Percentiles rank a stretch among this genome's conserved stretches.
phyloP scores from a whole-genome alignment of 2,329 filamentous ascomycete species.

The Colletotrichum somersetense region DNA sequence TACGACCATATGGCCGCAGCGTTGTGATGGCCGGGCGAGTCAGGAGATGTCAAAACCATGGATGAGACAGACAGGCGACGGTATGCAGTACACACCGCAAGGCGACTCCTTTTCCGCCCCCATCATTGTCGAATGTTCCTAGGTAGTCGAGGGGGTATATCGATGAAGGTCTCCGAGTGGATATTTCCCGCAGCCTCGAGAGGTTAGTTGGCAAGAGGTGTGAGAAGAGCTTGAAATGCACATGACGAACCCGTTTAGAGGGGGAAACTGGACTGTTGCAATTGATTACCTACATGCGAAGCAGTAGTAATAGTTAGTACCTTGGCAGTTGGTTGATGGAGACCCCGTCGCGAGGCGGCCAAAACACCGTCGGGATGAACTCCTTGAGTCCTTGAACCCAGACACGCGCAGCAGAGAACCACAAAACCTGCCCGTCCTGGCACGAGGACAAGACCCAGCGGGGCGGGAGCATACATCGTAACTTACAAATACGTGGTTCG shows the following conservation, averaged over 20 bases:
- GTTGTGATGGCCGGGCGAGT: conserved; percentile 27
- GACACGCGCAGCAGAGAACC: background rate
- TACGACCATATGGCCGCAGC: conserved; percentile 28
- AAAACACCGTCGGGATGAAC: background rate
- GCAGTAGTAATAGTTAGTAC: no score
- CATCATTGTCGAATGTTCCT: no score
- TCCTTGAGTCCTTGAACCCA: background rate
- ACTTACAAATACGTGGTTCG: no score
- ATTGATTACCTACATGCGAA: no score
- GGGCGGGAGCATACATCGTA: conserved; percentile 12
- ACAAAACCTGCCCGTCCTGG: no score
- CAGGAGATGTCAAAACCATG: conserved; percentile 22
- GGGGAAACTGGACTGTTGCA: background rate
- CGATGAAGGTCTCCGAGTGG: no score
- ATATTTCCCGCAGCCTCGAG: no score
- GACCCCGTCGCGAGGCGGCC: conserved; percentile 1
- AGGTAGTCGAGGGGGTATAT: no score
- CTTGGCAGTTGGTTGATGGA: background rate
- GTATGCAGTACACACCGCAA: no score
- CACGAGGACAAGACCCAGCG: background rate
- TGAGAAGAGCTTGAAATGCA: background rate
- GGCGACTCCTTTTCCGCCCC: background rate
- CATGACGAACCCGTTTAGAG: conserved; percentile 1
- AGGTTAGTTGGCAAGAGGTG: no score
- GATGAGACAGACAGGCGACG: conserved; percentile 1